Evolutionary conservation across 2,329 filamentous ascomycete species (phyloP).

Genomic region (Stachybotrys elegans): DNA sequence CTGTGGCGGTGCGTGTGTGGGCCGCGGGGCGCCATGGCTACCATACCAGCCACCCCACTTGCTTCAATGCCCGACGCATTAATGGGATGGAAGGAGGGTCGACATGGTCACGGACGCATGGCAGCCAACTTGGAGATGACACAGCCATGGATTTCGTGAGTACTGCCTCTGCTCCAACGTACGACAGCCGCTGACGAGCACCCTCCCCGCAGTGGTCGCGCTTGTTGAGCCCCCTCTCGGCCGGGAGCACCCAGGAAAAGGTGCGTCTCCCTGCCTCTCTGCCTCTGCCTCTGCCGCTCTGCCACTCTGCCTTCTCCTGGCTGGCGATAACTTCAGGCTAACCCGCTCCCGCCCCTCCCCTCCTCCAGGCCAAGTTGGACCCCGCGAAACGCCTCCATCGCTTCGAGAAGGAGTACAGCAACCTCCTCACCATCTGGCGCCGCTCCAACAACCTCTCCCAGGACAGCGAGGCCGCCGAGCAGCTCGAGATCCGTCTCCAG

Average conservation of each 20-base stretch:
- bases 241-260: constrained; percentile 52
- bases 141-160: constrained; percentile 4
- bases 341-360: too few species aligned
- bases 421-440: constrained; percentile 58
- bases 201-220: constrained; percentile 53
- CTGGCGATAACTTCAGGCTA: too few species aligned
- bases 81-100: too few species aligned
- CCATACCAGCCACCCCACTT: not conserved
- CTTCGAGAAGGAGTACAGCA: constrained; percentile 62
- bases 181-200: constrained; percentile 6
- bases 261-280: too few species aligned
- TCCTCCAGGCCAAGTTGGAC: constrained; percentile 56
- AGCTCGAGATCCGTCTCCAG: constrained; percentile 57
- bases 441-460: constrained; percentile 54
- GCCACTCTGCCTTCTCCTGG: too few species aligned
- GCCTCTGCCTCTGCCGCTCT: too few species aligned
- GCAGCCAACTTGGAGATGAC: too few species aligned
- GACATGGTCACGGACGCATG: too few species aligned
- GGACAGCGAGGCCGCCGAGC: constrained; percentile 58
- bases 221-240: constrained; percentile 58
- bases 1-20: not conserved
- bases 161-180: not conserved
- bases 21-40: not conserved
- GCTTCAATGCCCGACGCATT: constrained; percentile 10
- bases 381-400: constrained; percentile 59